Evolutionary conservation across 75 land plant species (phyloP).

Genomic region (Cunninghamia lanceolata): DNA sequence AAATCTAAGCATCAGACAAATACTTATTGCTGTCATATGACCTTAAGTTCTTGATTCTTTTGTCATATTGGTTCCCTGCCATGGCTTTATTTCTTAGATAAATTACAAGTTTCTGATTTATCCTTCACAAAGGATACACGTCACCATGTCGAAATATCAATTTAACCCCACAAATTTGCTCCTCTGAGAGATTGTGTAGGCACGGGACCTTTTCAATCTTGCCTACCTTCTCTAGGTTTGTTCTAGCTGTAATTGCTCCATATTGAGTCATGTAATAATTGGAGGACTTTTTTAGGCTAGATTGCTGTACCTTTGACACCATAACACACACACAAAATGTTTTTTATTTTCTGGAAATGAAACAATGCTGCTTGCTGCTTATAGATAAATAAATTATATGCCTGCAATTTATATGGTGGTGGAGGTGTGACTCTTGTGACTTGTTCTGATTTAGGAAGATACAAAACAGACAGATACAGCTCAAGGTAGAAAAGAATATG

Average conservation of each 20-base stretch:
- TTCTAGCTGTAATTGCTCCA: neutral
- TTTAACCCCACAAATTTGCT: neutral
- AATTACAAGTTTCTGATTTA: neutral
- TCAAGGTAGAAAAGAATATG: constrained; percentile 30
- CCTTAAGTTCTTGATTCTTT: no score
- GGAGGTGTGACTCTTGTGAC: neutral
- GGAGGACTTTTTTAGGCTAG: neutral
- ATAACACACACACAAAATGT: neutral
- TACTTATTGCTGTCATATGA: no score
- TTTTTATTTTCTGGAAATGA: neutral
- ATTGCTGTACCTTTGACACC: neutral
- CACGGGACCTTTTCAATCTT: neutral
- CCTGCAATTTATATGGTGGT: neutral
- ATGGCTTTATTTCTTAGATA: neutral
- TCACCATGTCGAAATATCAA: neutral
- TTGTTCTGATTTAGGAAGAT: constrained; percentile 3
- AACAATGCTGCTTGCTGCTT: neutral
- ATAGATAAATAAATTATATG: neutral
- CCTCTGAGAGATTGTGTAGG: neutral
- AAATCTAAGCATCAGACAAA: no score
- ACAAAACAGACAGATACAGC: constrained; percentile 1
- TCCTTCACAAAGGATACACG: neutral
- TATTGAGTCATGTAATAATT: neutral
- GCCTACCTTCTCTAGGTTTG: neutral
- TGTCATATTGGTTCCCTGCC: neutral